A percentile compares a stretch with the other conserved stretches of the same genome.
Evolutionary conservation across 2,329 filamentous ascomycete genomes (phyloP).

Genomic region (Hirsutella thompsonii): DNA sequence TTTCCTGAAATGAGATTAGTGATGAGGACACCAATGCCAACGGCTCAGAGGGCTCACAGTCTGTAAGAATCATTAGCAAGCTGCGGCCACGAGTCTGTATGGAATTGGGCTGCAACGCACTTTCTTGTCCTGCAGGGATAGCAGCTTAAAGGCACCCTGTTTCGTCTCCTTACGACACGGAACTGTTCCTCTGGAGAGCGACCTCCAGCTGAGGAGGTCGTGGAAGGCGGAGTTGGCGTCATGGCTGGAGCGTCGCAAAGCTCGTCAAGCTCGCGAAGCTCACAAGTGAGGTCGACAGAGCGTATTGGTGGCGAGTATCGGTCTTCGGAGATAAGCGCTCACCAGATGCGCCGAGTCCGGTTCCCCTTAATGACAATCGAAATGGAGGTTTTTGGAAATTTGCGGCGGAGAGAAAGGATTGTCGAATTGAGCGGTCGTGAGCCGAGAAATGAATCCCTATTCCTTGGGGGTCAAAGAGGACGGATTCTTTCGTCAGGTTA

Average conservation of each 20-base stretch:
- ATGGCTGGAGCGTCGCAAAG: constrained; percentile 27
- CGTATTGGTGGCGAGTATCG: background rate
- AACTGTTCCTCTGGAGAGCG: constrained; percentile 80
- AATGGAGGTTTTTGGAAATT: background rate
- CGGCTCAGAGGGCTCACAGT: constrained; percentile 16
- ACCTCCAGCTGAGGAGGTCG: constrained; percentile 60
- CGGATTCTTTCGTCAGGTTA: too few species aligned
- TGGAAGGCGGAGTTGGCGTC: constrained; percentile 68
- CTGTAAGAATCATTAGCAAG: constrained; percentile 16
- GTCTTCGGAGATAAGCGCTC: background rate
- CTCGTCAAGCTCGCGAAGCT: background rate
- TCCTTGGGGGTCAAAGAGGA: too few species aligned
- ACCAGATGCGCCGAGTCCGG: background rate
- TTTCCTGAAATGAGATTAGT: constrained; percentile 43
- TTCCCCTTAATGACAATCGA: background rate
- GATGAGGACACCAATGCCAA: background rate
- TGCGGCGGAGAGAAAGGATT: too few species aligned
- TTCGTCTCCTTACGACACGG: constrained; percentile 80
- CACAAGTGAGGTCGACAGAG: background rate
- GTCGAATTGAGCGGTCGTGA: background rate
- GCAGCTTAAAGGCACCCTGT: constrained; percentile 83
- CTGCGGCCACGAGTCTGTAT: background rate
- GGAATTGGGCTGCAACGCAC: constrained; percentile 28
- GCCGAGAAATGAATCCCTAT: too few species aligned
- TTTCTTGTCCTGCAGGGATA: constrained; percentile 86